These are phyloP conservation scores for Chaetoceros muelleri DNA, from an alignment of 108 stramenopile genomes.

Conservation along the genomic window DNA sequence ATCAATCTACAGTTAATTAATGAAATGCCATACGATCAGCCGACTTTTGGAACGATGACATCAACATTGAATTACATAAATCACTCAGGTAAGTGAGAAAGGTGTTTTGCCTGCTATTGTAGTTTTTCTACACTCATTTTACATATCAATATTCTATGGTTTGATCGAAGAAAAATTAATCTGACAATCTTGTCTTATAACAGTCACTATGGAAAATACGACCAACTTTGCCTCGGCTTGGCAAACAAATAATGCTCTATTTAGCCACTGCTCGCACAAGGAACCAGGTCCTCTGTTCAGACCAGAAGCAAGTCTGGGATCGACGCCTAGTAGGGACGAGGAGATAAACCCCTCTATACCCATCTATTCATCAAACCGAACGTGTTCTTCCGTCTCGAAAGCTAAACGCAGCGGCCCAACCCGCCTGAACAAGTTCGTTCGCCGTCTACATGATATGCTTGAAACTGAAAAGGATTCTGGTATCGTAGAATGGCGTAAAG, in stretches of 20 bases:
- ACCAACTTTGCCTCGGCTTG: not conserved
- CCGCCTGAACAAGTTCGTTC: conserved; percentile 79
- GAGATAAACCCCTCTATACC: no score
- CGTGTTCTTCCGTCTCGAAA: no score
- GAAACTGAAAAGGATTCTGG: conserved; percentile 44
- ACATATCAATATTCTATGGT: no score
- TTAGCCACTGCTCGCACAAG: no score
- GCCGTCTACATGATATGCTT: conserved; percentile 74
- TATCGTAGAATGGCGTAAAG: conserved; percentile 76
- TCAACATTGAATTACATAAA: conserved; percentile 1
- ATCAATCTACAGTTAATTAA: no score
- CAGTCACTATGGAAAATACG: not conserved
- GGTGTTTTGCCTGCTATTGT: not conserved
- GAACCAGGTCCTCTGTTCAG: no score
- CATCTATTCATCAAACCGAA: no score
- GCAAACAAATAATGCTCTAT: not conserved
- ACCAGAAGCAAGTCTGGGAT: no score
- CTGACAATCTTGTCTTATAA: not conserved
- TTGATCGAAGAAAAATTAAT: no score
- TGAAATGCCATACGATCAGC: no score
- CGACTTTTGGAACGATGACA: not conserved
- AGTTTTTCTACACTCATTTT: not conserved
- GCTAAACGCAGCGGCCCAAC: conserved; percentile 1
- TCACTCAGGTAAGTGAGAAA: conserved; percentile 2
- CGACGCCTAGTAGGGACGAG: no score